Conservation (phyloP, 1,139 yeast genomes). For the Lodderomyces metapsilosis region DNA sequence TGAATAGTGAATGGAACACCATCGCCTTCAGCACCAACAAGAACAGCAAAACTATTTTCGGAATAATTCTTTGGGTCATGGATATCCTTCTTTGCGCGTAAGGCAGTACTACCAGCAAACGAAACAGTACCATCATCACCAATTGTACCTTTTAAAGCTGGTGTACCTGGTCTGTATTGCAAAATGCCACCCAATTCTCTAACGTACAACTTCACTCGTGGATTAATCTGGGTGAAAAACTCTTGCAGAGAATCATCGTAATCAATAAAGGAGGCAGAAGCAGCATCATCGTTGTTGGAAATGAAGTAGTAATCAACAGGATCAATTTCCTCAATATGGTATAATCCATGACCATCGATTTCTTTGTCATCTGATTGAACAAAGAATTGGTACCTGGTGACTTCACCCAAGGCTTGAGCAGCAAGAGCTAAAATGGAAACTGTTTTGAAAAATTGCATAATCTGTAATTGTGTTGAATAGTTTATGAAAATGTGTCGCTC, state of each 20-base stretch:
- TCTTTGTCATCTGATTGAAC: conserved; percentile 22
- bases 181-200: conserved; percentile 2
- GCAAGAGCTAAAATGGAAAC: conserved; percentile 18
- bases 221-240: not conserved
- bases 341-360: conserved; percentile 28
- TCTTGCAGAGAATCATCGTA: conserved; percentile 33
- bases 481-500: too few species aligned
- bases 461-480: too few species aligned
- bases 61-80: conserved; percentile 45
- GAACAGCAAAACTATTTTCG: conserved; percentile 23
- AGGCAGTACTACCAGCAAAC: conserved; percentile 28
- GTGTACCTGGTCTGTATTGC: conserved; percentile 13
- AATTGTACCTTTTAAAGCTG: conserved; percentile 13
- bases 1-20: conserved; percentile 22
- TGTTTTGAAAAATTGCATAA: conserved; percentile 14
- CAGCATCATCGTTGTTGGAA: conserved; percentile 1
- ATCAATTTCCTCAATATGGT: conserved; percentile 52
- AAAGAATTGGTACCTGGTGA: conserved; percentile 16
- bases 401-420: conserved; percentile 21
- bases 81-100: conserved; percentile 41
- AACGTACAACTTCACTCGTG: not conserved
- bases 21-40: conserved; percentile 15
- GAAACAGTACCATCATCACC: conserved; percentile 23
- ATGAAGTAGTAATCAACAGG: conserved; percentile 48
- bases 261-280: conserved; percentile 22